Conservation (phyloP, 2,329 filamentous ascomycete genomes). For the Colletotrichum lini region DNA sequence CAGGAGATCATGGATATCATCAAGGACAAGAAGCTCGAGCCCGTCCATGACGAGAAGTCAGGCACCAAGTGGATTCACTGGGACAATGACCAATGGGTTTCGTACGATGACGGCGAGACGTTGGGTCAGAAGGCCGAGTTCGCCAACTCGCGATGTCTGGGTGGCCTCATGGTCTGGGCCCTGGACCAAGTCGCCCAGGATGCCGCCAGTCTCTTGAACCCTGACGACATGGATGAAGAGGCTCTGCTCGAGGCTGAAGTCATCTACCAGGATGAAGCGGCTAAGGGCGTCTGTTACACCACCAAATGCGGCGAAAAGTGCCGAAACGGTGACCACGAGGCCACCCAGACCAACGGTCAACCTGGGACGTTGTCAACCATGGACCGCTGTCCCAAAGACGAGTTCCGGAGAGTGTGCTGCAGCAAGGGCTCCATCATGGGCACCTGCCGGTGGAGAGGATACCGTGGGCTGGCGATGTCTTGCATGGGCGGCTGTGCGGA, state of each 20-base stretch:
- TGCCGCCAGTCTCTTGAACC: constrained; percentile 23
- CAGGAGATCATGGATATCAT: constrained; percentile 42
- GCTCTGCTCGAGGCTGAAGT: constrained; percentile 17
- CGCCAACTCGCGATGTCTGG: constrained; percentile 46
- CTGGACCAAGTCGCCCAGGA: constrained; percentile 43
- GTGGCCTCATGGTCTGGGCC: constrained; percentile 48
- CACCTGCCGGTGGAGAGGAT: constrained; percentile 48
- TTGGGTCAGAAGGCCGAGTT: constrained; percentile 42
- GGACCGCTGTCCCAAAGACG: constrained; percentile 45
- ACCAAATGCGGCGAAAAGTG: constrained; percentile 48
- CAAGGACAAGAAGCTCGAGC: constrained; percentile 26
- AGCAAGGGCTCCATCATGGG: constrained; percentile 45
- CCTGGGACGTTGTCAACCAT: constrained; percentile 46
- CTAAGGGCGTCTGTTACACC: constrained; percentile 44
- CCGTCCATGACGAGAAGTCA: constrained; percentile 44
- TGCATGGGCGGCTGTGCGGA: constrained; percentile 50
- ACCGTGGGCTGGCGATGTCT: constrained; percentile 48
- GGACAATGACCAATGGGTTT: constrained; percentile 49
- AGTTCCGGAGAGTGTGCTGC: constrained; percentile 49
- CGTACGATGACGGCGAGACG: constrained; percentile 48
- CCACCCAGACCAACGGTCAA: constrained; percentile 50
- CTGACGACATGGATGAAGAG: constrained; percentile 10
- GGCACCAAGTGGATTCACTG: constrained; percentile 49
- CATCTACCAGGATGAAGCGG: constrained; percentile 34
- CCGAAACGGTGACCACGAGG: constrained; percentile 47